Evolutionary conservation across 1,284 basidiomycete genomes (phyloP).

Genomic region (Coriolopsis trogii): DNA sequence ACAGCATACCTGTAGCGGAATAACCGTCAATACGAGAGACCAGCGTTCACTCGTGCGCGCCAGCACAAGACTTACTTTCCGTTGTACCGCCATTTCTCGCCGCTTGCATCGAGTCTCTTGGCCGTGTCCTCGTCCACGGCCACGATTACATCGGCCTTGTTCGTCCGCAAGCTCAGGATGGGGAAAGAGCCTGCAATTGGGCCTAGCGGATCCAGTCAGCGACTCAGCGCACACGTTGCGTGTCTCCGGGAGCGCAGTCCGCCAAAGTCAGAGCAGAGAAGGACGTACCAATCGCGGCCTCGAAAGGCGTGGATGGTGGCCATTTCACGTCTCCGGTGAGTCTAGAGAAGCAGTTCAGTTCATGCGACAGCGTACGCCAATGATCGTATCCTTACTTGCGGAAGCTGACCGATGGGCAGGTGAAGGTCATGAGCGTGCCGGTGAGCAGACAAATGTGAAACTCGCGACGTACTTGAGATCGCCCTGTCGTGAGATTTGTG

Average conservation of each 20-base stretch:
- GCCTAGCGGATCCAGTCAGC: constrained; percentile 44
- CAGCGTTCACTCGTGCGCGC: too few relatives aligned
- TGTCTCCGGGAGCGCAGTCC: too few relatives aligned
- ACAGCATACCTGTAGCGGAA: too few relatives aligned
- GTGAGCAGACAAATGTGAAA: not conserved
- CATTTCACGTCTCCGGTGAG: constrained; percentile 90
- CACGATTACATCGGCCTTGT: constrained; percentile 95
- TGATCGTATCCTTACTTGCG: constrained; percentile 34
- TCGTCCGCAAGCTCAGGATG: constrained; percentile 86
- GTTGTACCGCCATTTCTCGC: constrained; percentile 78
- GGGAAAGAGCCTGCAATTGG: constrained; percentile 82
- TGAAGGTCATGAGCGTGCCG: not conserved
- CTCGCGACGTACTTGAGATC: constrained; percentile 78
- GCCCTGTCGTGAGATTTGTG: constrained; percentile 49
- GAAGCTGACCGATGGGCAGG: not conserved
- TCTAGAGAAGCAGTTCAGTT: constrained; percentile 42
- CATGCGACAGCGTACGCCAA: not conserved
- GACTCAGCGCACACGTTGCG: too few relatives aligned
- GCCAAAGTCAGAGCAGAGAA: constrained; percentile 1
- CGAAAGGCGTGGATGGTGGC: constrained; percentile 84
- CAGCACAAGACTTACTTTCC: constrained; percentile 77
- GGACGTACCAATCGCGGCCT: constrained; percentile 71
- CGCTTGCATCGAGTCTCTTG: constrained; percentile 66
- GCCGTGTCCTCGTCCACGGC: constrained; percentile 70
- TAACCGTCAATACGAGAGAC: too few relatives aligned